These are phyloP conservation scores for Exophiala viscosa DNA, from an alignment of 2,329 filamentous ascomycete genomes.

Conservation along the genomic window DNA sequence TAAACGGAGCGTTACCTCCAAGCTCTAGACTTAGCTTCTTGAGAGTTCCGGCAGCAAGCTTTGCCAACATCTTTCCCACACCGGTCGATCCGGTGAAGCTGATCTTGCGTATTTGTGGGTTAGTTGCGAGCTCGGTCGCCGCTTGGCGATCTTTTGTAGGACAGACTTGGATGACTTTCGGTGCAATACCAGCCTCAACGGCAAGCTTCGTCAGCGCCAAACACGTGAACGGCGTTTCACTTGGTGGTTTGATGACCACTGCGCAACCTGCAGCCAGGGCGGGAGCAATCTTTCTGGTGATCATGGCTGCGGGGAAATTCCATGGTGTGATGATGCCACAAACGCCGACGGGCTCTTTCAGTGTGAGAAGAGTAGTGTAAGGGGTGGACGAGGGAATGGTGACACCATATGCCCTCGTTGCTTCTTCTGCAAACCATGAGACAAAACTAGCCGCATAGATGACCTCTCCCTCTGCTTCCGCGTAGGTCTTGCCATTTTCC, in stretches of 20 bases:
- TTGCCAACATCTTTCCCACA: conserved; percentile 32
- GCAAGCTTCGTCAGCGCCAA: conserved; percentile 32
- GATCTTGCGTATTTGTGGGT: conserved; percentile 27
- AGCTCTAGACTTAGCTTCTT: conserved; percentile 44
- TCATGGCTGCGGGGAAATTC: too few relatives aligned
- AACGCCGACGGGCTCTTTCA: too few relatives aligned
- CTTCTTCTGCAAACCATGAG: conserved; percentile 51
- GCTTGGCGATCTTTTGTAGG: conserved; percentile 36
- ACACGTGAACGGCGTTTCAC: conserved; percentile 34
- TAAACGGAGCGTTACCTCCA: conserved; percentile 41
- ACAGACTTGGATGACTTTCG: conserved; percentile 33
- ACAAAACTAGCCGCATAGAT: conserved; percentile 46
- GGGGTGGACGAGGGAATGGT: too few relatives aligned
- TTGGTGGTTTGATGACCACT: conserved; percentile 35
- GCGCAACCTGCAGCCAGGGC: conserved; percentile 38
- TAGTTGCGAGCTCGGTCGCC: not conserved
- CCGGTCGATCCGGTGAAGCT: conserved; percentile 32
- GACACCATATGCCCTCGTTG: conserved; percentile 47
- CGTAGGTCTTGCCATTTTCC: conserved; percentile 57
- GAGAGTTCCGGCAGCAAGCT: conserved; percentile 32
- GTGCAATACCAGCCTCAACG: conserved; percentile 33
- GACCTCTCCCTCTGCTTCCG: conserved; percentile 48
- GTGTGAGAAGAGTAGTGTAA: too few relatives aligned
- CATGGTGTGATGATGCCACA: too few relatives aligned
- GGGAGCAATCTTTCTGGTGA: conserved; percentile 33